Conservation (phyloP, 2,329 filamentous ascomycete genomes). For the Neonectria ditissima region DNA sequence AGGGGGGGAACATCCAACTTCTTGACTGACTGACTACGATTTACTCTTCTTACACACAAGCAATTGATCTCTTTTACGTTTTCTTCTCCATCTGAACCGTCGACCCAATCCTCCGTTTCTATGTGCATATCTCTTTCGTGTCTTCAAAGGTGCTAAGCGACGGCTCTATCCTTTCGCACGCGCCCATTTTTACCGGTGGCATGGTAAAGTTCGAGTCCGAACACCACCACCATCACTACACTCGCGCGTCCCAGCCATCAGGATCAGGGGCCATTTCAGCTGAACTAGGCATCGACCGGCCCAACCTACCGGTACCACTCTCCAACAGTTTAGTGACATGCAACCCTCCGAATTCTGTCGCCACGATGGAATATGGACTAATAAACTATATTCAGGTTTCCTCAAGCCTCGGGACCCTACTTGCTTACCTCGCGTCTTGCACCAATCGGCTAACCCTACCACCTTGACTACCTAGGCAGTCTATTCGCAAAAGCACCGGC, state of each 20-base stretch:
- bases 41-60: background rate
- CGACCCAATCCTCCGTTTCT: background rate
- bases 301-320: background rate
- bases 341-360: too few species aligned
- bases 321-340: too few species aligned
- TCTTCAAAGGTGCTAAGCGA: background rate
- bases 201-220: constrained; percentile 29
- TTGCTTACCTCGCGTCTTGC: background rate
- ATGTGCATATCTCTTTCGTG: background rate
- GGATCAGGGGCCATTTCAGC: background rate
- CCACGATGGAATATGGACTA: too few species aligned
- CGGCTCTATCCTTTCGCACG: background rate
- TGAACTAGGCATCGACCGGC: constrained; percentile 11
- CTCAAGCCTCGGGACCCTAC: background rate
- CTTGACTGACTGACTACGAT: background rate
- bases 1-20: background rate
- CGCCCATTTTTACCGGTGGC: constrained; percentile 23
- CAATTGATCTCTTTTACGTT: background rate
- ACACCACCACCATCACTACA: background rate
- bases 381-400: background rate
- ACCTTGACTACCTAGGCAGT: background rate
- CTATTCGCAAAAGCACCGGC: background rate
- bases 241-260: background rate
- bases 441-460: background rate
- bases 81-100: background rate